phyloP scores from a whole-genome alignment of 78 protist species.

The Polysphondylium violaceum region DNA sequence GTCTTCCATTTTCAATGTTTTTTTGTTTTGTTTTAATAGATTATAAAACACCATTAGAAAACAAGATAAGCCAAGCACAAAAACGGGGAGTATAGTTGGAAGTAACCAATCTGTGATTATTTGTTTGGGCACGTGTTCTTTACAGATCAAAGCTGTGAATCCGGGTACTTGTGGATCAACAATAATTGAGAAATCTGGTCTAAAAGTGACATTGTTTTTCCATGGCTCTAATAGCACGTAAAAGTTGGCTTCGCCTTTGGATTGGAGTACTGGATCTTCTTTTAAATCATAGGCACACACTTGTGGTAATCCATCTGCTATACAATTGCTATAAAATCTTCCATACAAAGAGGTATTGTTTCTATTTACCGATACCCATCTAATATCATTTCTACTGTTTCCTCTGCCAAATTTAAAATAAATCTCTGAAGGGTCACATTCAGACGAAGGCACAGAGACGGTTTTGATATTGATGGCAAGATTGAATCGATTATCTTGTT shows the following conservation, averaged over 20 bases:
- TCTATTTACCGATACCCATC: constrained; percentile 10
- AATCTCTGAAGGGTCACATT: neutral
- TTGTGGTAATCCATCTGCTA: constrained; percentile 31
- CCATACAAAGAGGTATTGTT: neutral
- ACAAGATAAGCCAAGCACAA: neutral
- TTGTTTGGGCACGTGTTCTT: neutral
- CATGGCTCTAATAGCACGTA: constrained; percentile 8
- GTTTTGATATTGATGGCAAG: neutral
- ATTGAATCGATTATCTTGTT: no score
- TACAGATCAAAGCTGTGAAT: neutral
- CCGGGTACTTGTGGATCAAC: neutral
- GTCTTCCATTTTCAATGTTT: constrained; percentile 10
- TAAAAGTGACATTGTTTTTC: neutral
- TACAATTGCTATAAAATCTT: constrained; percentile 35
- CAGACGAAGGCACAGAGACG: neutral
- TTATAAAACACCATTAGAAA: neutral
- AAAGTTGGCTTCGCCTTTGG: neutral
- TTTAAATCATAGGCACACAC: neutral
- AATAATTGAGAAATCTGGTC: constrained; percentile 27
- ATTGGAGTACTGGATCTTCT: constrained; percentile 13
- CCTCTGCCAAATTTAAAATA: constrained; percentile 14
- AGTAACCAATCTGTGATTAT: constrained; percentile 11
- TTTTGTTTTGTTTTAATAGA: constrained; percentile 20
- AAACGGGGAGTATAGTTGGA: constrained; percentile 12
- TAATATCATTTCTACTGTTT: constrained; percentile 6